These are phyloP conservation scores for Friedmanniomyces simplex DNA, from an alignment of 495 filamentous ascomycete species.

Conservation along the genomic window DNA sequence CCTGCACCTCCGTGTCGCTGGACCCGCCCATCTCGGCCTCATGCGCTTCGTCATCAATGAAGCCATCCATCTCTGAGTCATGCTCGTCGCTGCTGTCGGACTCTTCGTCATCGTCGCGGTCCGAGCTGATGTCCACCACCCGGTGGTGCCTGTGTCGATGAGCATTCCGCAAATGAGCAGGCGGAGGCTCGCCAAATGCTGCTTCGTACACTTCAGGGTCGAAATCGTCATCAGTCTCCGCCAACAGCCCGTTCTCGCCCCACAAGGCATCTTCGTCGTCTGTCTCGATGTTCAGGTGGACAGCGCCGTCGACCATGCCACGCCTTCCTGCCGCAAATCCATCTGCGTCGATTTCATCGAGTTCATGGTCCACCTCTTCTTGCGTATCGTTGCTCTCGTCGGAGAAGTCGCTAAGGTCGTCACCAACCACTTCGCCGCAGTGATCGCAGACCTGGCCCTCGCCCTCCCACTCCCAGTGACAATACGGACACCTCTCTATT, in stretches of 20 bases:
- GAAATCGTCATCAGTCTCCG: neutral
- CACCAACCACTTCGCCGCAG: slow-evolving; percentile 44
- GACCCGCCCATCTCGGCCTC: neutral
- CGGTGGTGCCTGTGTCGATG: slow-evolving; percentile 18
- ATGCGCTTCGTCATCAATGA: slow-evolving; percentile 25
- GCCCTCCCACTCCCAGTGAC: slow-evolving; percentile 55
- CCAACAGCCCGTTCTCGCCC: slow-evolving; percentile 9
- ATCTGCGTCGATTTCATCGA: slow-evolving; percentile 21
- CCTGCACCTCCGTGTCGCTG: slow-evolving; percentile 4
- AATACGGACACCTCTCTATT: slow-evolving; percentile 53
- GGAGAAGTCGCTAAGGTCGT: slow-evolving; percentile 29
- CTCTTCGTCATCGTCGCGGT: slow-evolving; percentile 26
- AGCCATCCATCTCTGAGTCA: slow-evolving; percentile 25
- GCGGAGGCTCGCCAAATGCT: neutral
- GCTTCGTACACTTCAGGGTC: neutral
- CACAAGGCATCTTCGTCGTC: slow-evolving; percentile 27
- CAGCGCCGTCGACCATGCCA: neutral
- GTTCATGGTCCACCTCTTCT: slow-evolving; percentile 16
- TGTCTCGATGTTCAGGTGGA: slow-evolving; percentile 5
- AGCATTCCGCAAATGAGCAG: neutral
- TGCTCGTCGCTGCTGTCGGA: slow-evolving; percentile 13
- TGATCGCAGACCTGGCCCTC: slow-evolving; percentile 42
- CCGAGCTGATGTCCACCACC: slow-evolving; percentile 3
- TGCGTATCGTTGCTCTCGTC: slow-evolving; percentile 25
- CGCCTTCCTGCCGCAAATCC: no score